Base-by-base conservation (phyloP, 768 basidiomycete genomes). In the Xerocomus potaroensis region DNA sequence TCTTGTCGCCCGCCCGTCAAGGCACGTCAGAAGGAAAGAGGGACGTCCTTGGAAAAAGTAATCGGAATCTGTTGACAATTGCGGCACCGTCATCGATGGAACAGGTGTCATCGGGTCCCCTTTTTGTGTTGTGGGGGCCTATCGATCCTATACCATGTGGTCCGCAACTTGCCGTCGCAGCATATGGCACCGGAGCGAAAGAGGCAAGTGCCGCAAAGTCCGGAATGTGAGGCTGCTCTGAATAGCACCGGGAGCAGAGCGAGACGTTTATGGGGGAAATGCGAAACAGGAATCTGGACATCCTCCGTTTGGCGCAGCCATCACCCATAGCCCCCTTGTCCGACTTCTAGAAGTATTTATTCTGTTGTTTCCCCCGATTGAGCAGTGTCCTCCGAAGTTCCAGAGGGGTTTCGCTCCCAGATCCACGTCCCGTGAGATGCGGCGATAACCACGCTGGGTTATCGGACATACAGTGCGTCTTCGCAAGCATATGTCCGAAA, bases 161-260 rank as follows among this genome's bases (percentile, higher is more conserved):
- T 21, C 48, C 62, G 59, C 50, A 45, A 51, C 35, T 58, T 58
- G 40, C 53, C 61, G 59, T 33, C 10, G 8, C 34, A 52, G 48
- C 41, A 53, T 41, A 44, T 32, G 32, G 29, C 5, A 36, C 15
- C 34, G 10, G 43, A 42, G 15, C 11, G 32, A 41, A 21, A 21
- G 37, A 26, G 9, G 19, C 23, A 43, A 35, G 38, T 41, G 26
- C 61, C 61, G 60, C 54, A 62, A 63, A 64, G 62, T 56, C 62
- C 62, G 60, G 60, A 54, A 54, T 51, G 35, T 42, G 49, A 49
- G 51, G 36, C 41, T 29, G 16, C 33, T 34, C 43, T 44, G 37
- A 53, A 48, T 41, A 49, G 47, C 49, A 46, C 32, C 44, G 34
- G 47, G 22, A 42, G 44, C 34, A 47, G 40, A 45, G 41, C 21